Conservation (phyloP, 371 early-diverging fungal genomes). For the Lichtheimia ornata region DNA sequence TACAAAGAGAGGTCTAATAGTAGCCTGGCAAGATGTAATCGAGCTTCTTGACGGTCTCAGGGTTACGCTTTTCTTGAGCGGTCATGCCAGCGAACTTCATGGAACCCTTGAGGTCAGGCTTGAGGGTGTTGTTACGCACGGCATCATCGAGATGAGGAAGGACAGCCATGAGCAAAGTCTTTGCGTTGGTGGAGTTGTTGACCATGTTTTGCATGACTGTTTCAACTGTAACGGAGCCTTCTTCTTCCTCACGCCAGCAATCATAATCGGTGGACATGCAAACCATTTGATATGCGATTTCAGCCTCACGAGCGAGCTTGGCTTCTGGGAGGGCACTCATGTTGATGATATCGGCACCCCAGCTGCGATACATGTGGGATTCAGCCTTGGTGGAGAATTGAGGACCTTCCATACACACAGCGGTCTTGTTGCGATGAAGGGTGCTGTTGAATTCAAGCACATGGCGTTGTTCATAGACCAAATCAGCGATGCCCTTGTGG, state of each 20-base stretch:
- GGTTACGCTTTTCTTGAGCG: constrained; percentile 67
- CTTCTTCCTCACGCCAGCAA: constrained; percentile 88
- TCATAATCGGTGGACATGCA: constrained; percentile 99
- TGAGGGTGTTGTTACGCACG: constrained; percentile 45
- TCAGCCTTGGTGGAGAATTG: constrained; percentile 97
- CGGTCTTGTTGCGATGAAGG: constrained; percentile 81
- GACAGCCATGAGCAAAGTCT: constrained; percentile 73
- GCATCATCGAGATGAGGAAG: constrained; percentile 77
- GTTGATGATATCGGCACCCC: constrained; percentile 95
- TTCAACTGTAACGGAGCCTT: constrained; percentile 91
- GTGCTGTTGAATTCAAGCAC: constrained; percentile 46
- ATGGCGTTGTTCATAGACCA: constrained; percentile 64
- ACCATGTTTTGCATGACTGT: constrained; percentile 90
- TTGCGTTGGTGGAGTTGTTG: constrained; percentile 85
- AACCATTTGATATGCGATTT: constrained; percentile 96
- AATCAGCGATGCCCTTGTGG: constrained; percentile 70
- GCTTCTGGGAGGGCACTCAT: constrained; percentile 96
- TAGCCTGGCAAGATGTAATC: constrained; percentile 85
- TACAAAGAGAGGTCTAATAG: constrained; percentile 26
- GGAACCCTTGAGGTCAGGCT: constrained; percentile 66
- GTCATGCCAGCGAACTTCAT: constrained; percentile 82
- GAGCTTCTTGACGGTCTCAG: constrained; percentile 72
- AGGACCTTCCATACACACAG: constrained; percentile 97
- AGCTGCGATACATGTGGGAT: constrained; percentile 91
- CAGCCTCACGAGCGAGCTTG: constrained; percentile 96